Percentiles rank a stretch among this genome's conserved stretches.
phyloP scores from a whole-genome alignment of 108 stramenopile genomes.

The Discostella stelligeroides region DNA sequence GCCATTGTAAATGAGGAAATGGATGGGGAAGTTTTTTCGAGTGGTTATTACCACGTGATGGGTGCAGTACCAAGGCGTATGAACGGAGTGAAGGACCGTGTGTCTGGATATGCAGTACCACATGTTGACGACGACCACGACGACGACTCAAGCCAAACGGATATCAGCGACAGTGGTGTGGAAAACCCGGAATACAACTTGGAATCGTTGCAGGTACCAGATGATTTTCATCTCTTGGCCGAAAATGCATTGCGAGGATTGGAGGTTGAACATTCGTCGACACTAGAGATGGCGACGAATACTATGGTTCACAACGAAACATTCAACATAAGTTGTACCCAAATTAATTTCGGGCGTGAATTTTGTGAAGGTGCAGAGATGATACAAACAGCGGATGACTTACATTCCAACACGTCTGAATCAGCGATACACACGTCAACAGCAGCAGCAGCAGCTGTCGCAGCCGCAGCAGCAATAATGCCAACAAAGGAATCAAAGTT shows the following conservation, averaged over 20 bases:
- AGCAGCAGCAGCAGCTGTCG: neutral
- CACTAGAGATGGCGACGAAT: conserved; percentile 16
- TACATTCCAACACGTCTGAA: neutral
- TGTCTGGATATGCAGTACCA: conserved; percentile 2
- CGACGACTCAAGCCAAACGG: neutral
- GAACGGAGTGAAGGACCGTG: conserved; percentile 42
- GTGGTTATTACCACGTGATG: conserved; percentile 42
- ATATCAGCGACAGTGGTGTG: conserved; percentile 1
- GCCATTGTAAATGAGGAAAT: no score
- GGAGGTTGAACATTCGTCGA: conserved; percentile 39
- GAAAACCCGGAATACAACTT: neutral
- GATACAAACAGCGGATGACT: neutral
- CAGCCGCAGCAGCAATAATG: conserved; percentile 4
- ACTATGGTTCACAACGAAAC: neutral
- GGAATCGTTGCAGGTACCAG: conserved; percentile 19
- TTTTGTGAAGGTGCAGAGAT: neutral
- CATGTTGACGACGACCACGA: conserved; percentile 14
- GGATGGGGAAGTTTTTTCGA: no score
- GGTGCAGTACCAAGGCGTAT: conserved; percentile 26
- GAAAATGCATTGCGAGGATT: conserved; percentile 45
- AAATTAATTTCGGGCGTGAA: neutral
- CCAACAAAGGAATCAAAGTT: neutral
- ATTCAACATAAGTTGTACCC: neutral
- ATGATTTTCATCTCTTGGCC: conserved; percentile 45
- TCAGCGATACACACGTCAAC: neutral